Evolutionary conservation across 2,329 filamentous ascomycete species (phyloP), one percentile per base, ranked within the genome.

Genomic region (Blumeria hordei): DNA sequence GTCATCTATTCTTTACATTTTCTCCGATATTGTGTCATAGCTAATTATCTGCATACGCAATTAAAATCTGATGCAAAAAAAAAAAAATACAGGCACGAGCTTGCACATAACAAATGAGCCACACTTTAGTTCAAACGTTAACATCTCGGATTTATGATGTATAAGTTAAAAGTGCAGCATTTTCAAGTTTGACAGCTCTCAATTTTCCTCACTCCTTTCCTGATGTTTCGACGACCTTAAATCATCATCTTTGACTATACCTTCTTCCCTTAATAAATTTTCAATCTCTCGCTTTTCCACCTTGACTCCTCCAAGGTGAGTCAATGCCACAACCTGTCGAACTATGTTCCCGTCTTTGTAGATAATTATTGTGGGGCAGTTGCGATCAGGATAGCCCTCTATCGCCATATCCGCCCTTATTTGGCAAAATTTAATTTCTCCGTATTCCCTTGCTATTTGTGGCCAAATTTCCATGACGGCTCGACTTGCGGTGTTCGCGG

Each of bases 341-440:
- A 81, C 80, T 60, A 98, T 94, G 65, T 98, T 86, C 16, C 87
- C 88, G 62, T 94, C 87, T 65, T 82, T 83, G 69, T 98, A 98
- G 0, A 94, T 77, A 59, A 98, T 66, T 37, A 98, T 87, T 0
- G 92, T 98, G 1, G 92, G 92, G 56, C 88, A 94, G 67, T 98
- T 98, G 56, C 77, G 76, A 63, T 96, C 92, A 1, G 92, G 92
- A 67, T 98, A 98, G 43, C 87, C 87, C 67, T 96, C 92, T 62
- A 98, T 95, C 56, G 92, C 94, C 70, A 95, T 79, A 64, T 87
- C 81, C 6, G 82, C 92, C 61, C 82, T 78, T 61, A 98, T 96
- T 70, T 96, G 86, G 67, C 90, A 96, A 69, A 98, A 98, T 70
- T 98, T 98, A 67, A 98, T 73, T 60, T 98, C 90, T 18, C 88